phyloP scores from a whole-genome alignment of 257 asterid genomes.

The Agastache rugosa region DNA sequence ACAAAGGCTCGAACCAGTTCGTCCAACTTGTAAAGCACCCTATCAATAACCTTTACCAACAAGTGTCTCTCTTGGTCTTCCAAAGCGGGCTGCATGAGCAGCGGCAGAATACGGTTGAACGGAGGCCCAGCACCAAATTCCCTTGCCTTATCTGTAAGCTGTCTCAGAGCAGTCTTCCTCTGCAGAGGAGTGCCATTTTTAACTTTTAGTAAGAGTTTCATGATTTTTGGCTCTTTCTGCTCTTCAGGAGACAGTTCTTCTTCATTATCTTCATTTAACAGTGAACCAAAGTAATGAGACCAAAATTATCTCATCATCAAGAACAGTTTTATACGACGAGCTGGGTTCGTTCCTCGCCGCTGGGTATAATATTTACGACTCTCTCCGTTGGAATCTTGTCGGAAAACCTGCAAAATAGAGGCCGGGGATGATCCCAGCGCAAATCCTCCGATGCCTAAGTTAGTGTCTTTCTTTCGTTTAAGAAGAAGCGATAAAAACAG shows the following conservation, averaged over 20 bases:
- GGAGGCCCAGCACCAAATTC: conserved; percentile 92
- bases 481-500: no score
- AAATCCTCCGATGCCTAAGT: no score
- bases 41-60: conserved; percentile 82
- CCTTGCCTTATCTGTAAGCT: conserved; percentile 92
- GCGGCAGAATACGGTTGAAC: conserved; percentile 83
- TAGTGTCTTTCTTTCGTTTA: no score
- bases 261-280: conserved; percentile 75
- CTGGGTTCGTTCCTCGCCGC: no score
- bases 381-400: no score
- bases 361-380: no score
- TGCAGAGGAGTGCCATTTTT: conserved; percentile 94
- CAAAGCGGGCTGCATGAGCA: conserved; percentile 93
- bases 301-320: no score
- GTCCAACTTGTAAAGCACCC: conserved; percentile 89
- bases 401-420: no score
- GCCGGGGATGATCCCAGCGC: no score
- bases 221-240: conserved; percentile 87
- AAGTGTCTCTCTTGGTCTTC: conserved; percentile 96
- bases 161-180: conserved; percentile 93
- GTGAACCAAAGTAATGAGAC: conserved; percentile 74
- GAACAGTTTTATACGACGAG: no score
- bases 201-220: conserved; percentile 87
- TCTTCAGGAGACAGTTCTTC: conserved; percentile 82
- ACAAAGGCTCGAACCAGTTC: conserved; percentile 88